phyloP scores from a whole-genome alignment of 176 grass and related monocot species.

The Microstegium vimineum region DNA sequence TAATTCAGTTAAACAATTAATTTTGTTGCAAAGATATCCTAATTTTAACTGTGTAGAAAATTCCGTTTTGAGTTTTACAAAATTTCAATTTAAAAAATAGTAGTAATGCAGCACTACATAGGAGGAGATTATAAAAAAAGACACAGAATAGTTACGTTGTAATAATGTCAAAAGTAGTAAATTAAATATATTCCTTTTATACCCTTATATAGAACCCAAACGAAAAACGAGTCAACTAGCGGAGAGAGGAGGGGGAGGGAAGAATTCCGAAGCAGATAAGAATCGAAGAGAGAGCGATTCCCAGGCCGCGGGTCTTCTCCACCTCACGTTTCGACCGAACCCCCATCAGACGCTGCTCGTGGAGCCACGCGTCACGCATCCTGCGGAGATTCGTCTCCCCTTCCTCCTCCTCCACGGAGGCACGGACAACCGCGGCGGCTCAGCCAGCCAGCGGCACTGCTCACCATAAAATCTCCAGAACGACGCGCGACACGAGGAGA shows the following conservation, averaged over 20 bases:
- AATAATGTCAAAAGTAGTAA: too few species aligned
- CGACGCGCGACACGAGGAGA: background rate
- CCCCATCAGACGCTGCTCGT: slow-evolving; percentile 2
- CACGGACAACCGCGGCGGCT: background rate
- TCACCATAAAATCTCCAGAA: background rate
- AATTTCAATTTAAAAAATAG: too few species aligned
- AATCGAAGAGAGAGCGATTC: background rate
- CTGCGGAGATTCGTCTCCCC: slow-evolving; percentile 13
- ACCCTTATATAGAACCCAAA: too few species aligned
- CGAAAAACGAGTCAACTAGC: too few species aligned
- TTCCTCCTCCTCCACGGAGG: slow-evolving; percentile 17
- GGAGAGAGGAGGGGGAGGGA: too few species aligned
- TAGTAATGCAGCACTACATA: too few species aligned
- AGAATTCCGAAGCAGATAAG: background rate
- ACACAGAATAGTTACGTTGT: too few species aligned
- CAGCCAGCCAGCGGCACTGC: background rate
- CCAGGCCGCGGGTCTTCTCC: background rate
- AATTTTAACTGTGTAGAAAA: background rate
- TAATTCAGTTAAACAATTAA: too few species aligned
- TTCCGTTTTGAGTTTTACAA: too few species aligned
- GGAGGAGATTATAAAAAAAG: too few species aligned
- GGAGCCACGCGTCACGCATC: slow-evolving; percentile 29
- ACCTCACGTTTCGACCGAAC: slow-evolving; percentile 21
- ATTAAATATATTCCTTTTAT: too few species aligned
- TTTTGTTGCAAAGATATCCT: background rate